Conservation (phyloP, 768 basidiomycete species). For the Amyloporia xantha region DNA sequence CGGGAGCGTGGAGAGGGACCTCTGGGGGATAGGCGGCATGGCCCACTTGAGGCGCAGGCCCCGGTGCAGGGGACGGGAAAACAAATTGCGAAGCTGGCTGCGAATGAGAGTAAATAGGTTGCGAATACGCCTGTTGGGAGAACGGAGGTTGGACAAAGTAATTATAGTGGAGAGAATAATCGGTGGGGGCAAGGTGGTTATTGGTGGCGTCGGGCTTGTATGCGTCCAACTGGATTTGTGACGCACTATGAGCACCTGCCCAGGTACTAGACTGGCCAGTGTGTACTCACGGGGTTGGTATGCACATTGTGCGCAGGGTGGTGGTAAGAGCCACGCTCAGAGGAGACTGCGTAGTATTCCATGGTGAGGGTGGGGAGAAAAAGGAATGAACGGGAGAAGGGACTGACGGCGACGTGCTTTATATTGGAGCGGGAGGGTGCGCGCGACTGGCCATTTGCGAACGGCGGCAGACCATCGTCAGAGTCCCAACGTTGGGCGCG, state of each 20-base stretch:
- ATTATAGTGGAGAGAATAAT: slow-evolving; percentile 2
- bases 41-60: not conserved
- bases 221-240: no score
- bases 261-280: not conserved
- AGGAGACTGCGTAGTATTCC: not conserved
- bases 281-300: not conserved
- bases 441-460: not conserved
- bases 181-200: no score
- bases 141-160: no score
- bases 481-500: no score
- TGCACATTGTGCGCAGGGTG: not conserved
- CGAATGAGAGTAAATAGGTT: slow-evolving; percentile 1
- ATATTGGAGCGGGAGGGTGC: not conserved
- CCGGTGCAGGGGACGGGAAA: not conserved
- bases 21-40: not conserved
- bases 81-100: not conserved
- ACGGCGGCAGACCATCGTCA: not conserved
- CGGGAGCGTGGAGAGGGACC: slow-evolving; percentile 18
- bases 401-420: not conserved
- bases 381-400: not conserved
- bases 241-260: no score
- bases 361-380: not conserved
- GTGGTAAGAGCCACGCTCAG: not conserved
- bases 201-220: no score
- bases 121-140: slow-evolving; percentile 4